phyloP scores from a whole-genome alignment of 2,329 filamentous ascomycete genomes.

The Coniochaeta prunicola region DNA sequence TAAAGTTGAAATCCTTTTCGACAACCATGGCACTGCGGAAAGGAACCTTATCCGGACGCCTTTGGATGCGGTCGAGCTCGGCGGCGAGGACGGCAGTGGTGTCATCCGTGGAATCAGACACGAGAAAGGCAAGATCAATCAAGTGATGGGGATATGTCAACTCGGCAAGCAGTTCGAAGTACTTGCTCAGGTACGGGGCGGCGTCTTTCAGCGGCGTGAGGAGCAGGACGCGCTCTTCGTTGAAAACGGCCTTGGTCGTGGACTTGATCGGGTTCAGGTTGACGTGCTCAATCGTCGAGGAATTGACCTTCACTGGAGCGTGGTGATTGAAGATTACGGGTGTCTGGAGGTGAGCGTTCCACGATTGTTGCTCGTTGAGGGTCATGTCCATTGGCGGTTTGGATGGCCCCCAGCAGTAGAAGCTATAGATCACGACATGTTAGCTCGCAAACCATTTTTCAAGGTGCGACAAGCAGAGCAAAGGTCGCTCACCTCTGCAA shows the following conservation, averaged over 20 bases:
- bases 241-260: conserved; percentile 67
- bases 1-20: conserved; percentile 82
- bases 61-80: conserved; percentile 84
- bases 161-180: conserved; percentile 87
- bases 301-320: conserved; percentile 77
- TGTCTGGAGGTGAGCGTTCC: conserved; percentile 82
- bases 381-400: conserved; percentile 97
- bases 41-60: conserved; percentile 67
- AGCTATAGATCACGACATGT: conserved; percentile 45
- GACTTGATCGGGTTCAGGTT: conserved; percentile 82
- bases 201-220: conserved; percentile 92
- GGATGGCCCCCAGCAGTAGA: conserved; percentile 92
- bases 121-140: conserved; percentile 91
- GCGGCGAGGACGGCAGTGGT: conserved; percentile 79
- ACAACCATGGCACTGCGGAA: conserved; percentile 82
- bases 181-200: conserved; percentile 70
- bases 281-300: conserved; percentile 68
- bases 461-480: background rate
- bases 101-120: conserved; percentile 86
- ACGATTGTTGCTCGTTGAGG: conserved; percentile 80
- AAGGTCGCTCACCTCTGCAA: conserved; percentile 70
- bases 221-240: conserved; percentile 83
- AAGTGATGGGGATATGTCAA: conserved; percentile 91
- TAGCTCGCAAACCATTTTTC: conserved; percentile 6
- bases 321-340: conserved; percentile 97